Conservation (phyloP, 2,329 filamentous ascomycete species). For the Thermoascus crustaceus region DNA sequence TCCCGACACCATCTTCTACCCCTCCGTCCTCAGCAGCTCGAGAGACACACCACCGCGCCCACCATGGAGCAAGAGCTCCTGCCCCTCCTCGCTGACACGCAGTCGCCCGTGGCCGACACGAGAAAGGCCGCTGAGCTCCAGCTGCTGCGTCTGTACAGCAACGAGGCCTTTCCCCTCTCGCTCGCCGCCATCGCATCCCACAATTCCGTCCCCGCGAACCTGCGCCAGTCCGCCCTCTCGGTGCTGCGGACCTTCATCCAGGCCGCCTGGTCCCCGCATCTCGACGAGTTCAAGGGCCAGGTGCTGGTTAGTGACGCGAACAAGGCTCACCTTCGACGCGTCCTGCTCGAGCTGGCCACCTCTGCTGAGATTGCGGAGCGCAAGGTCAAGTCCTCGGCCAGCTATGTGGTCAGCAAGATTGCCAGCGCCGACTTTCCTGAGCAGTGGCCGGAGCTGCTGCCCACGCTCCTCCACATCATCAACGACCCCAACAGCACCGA, state of each 20-base stretch:
- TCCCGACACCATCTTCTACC: constrained; percentile 2
- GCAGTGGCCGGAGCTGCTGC: constrained; percentile 84
- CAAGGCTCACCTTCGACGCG: constrained; percentile 64
- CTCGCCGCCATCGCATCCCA: constrained; percentile 76
- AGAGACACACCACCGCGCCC: constrained; percentile 9
- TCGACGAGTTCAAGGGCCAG: constrained; percentile 61
- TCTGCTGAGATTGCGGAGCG: constrained; percentile 63
- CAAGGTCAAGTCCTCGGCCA: constrained; percentile 82
- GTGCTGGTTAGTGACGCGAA: constrained; percentile 63
- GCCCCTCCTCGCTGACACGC: constrained; percentile 77
- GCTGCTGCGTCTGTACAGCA: constrained; percentile 61
- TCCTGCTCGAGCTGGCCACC: constrained; percentile 69
- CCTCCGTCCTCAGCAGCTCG: constrained; percentile 5
- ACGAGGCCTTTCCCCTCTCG: constrained; percentile 65
- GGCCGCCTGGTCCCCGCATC: constrained; percentile 70
- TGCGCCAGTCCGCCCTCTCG: constrained; percentile 76
- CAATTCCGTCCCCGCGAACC: constrained; percentile 59
- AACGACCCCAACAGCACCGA: constrained; percentile 59
- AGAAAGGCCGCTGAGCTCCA: constrained; percentile 82
- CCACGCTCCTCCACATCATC: constrained; percentile 69
- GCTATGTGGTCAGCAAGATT: constrained; percentile 87
- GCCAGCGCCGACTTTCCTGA: constrained; percentile 89
- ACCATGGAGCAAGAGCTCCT: constrained; percentile 89
- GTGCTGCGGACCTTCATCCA: constrained; percentile 76
- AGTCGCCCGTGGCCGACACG: constrained; percentile 64